Percentiles rank a stretch among this genome's conserved stretches.
phyloP scores from a whole-genome alignment of 2,329 filamentous ascomycete species.

The Cucurbitaria berberidis region DNA sequence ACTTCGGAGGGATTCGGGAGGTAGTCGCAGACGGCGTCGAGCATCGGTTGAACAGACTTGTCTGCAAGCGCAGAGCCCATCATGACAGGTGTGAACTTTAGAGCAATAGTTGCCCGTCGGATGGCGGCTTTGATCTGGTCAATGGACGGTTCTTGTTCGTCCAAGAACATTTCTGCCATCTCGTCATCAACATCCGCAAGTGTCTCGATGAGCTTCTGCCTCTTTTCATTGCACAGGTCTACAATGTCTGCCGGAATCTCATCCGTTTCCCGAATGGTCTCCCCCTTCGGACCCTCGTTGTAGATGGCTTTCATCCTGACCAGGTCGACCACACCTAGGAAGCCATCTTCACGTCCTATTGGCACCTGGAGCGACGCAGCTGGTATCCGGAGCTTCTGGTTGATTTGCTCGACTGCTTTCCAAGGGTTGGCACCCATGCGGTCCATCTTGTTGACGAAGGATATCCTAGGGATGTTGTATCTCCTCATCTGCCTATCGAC shows the following conservation, averaged over 20 bases:
- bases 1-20: slow-evolving; percentile 91
- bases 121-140: slow-evolving; percentile 92
- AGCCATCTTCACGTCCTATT: slow-evolving; percentile 89
- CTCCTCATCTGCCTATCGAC: slow-evolving; percentile 98
- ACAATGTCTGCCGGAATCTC: slow-evolving; percentile 82
- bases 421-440: slow-evolving; percentile 98
- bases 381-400: slow-evolving; percentile 89
- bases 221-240: slow-evolving; percentile 79
- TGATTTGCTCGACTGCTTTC: slow-evolving; percentile 97
- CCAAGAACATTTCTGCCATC: slow-evolving; percentile 92
- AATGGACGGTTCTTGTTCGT: slow-evolving; percentile 79
- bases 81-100: slow-evolving; percentile 92
- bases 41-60: slow-evolving; percentile 94
- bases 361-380: slow-evolving; percentile 94
- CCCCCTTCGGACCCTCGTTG: slow-evolving; percentile 82
- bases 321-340: slow-evolving; percentile 90
- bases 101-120: slow-evolving; percentile 82
- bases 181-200: slow-evolving; percentile 97
- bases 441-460: slow-evolving; percentile 99
- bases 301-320: slow-evolving; percentile 93
- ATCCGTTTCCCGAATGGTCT: slow-evolving; percentile 75
- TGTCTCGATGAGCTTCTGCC: slow-evolving; percentile 87
- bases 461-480: slow-evolving; percentile 94
- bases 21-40: slow-evolving; percentile 95
- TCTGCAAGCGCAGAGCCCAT: slow-evolving; percentile 97